A percentile compares a stretch with the other conserved stretches of the same genome.
These are phyloP conservation scores for Hemisphaericaspora lyxosophila DNA, from an alignment of 1,139 yeast species.

Conservation along the genomic window DNA sequence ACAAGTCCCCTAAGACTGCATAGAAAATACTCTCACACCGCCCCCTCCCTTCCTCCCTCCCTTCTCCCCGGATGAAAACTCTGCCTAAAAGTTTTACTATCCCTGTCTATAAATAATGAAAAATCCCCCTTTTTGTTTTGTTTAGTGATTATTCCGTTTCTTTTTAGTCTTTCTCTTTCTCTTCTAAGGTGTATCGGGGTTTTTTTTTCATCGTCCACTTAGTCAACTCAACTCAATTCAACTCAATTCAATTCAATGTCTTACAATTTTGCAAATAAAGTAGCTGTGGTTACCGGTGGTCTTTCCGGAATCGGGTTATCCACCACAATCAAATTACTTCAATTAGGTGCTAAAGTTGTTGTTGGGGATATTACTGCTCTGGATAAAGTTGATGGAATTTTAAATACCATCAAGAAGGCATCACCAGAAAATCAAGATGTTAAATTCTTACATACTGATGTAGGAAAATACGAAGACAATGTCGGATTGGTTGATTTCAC, in stretches of 20 bases:
- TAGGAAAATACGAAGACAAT: conserved; percentile 52
- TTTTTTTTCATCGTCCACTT: too few species aligned
- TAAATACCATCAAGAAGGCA: conserved; percentile 8
- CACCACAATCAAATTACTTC: conserved; percentile 21
- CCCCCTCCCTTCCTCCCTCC: too few species aligned
- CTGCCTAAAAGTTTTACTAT: too few species aligned
- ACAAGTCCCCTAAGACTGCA: too few species aligned
- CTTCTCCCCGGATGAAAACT: too few species aligned
- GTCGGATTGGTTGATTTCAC: conserved; percentile 46
- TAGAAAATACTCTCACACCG: too few species aligned
- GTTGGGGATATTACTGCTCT: conserved; percentile 17
- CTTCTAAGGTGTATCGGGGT: too few species aligned
- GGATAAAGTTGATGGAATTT: conserved; percentile 11
- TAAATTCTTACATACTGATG: conserved; percentile 28
- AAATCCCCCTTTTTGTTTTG: too few species aligned
- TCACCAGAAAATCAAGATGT: conserved; percentile 11
- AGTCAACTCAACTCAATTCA: too few species aligned
- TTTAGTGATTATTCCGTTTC: too few species aligned
- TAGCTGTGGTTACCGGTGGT: conserved; percentile 29
- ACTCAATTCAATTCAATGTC: conserved; percentile 11
- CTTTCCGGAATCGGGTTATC: conserved; percentile 28
- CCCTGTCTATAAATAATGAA: too few species aligned
- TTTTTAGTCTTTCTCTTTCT: too few species aligned
- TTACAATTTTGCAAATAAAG: conserved; percentile 18
- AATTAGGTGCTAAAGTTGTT: conserved; percentile 20